These are phyloP conservation scores for Penicillium thymicola DNA, from an alignment of 2,329 filamentous ascomycete species.

Conservation along the genomic window DNA sequence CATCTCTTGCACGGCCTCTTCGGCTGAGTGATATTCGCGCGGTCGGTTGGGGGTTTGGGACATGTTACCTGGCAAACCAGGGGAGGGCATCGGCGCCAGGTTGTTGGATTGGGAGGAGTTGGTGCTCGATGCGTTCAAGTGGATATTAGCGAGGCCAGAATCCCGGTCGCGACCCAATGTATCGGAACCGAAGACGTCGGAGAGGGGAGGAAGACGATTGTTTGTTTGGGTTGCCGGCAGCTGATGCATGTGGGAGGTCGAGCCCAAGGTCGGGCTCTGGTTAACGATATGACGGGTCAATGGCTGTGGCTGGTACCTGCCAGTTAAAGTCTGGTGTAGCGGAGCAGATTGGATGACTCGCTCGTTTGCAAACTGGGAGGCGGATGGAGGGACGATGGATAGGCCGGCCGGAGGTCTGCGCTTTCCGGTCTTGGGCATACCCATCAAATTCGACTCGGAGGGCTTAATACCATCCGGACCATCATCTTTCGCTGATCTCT, in stretches of 20 bases:
- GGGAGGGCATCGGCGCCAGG: constrained; percentile 71
- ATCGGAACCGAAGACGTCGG: constrained; percentile 85
- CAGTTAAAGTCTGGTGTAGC: constrained; percentile 91
- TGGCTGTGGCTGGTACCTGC: constrained; percentile 74
- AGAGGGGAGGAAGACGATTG: constrained; percentile 89
- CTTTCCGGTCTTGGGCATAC: constrained; percentile 38
- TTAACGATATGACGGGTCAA: constrained; percentile 74
- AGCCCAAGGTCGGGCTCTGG: constrained; percentile 76
- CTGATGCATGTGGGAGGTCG: constrained; percentile 87
- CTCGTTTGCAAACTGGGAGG: constrained; percentile 88
- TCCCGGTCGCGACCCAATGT: constrained; percentile 53
- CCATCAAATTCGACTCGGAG: constrained; percentile 45
- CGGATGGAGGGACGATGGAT: constrained; percentile 91
- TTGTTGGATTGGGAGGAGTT: constrained; percentile 63
- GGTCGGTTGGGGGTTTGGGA: constrained; percentile 59
- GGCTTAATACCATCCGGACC: constrained; percentile 60
- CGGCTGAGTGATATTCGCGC: constrained; percentile 89
- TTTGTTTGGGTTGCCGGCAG: constrained; percentile 81
- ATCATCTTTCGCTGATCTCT: constrained; percentile 81
- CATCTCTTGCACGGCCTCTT: constrained; percentile 88
- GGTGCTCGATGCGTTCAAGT: constrained; percentile 59
- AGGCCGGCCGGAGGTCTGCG: constrained; percentile 74
- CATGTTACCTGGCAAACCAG: constrained; percentile 60
- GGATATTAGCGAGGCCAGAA: constrained; percentile 34
- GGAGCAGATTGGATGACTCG: constrained; percentile 95